phyloP scores from a whole-genome alignment of 352 stramenopile species.

The Phytophthora pini region DNA sequence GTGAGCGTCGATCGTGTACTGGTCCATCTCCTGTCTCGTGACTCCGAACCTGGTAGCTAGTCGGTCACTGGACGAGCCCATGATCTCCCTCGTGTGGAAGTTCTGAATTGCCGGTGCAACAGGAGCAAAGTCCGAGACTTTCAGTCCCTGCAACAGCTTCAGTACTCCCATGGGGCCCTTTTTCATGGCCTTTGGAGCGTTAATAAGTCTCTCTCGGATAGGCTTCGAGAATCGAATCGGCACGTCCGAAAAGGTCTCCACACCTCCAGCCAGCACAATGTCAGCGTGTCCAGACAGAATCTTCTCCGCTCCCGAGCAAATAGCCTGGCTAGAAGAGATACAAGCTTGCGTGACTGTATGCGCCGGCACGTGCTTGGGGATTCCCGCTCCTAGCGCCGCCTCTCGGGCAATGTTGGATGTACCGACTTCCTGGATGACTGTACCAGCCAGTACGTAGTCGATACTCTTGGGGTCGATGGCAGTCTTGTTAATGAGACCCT shows the following conservation, averaged over 20 bases:
- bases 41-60: conserved; percentile 95
- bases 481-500: conserved; percentile 95
- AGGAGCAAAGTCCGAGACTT: conserved; percentile 89
- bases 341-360: conserved; percentile 97
- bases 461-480: conserved; percentile 95
- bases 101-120: conserved; percentile 98
- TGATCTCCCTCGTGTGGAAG: conserved; percentile 98
- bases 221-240: conserved; percentile 96
- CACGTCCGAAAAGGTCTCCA: conserved; percentile 98
- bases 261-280: conserved; percentile 95
- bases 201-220: conserved; percentile 82
- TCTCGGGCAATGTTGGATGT: conserved; percentile 99
- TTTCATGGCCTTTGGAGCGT: conserved; percentile 95
- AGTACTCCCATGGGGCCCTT: conserved; percentile 91
- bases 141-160: conserved; percentile 95
- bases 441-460: conserved; percentile 97
- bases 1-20: conserved; percentile 96
- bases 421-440: conserved; percentile 96
- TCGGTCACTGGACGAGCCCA: conserved; percentile 97
- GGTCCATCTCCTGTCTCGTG: conserved; percentile 95
- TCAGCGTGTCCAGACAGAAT: conserved; percentile 96
- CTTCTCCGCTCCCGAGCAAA: conserved; percentile 94
- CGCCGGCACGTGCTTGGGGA: conserved; percentile 93
- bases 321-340: conserved; percentile 97
- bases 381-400: conserved; percentile 95